Evolutionary conservation across 2,329 filamentous ascomycete species (phyloP), one percentile per base, ranked within the genome.

Genomic region (Orbilia ellipsospora): DNA sequence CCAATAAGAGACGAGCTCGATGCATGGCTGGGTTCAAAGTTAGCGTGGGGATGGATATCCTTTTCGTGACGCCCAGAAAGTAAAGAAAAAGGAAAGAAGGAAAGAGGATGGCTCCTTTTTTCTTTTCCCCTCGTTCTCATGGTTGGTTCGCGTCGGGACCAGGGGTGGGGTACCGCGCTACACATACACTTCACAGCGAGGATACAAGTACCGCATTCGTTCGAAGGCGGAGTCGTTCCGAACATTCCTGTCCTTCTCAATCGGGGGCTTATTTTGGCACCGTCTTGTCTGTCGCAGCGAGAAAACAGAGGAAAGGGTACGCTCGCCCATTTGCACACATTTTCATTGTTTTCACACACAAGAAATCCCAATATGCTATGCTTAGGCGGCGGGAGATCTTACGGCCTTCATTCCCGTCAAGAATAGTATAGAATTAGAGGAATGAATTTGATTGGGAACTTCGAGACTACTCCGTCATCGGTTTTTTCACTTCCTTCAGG

Each of bases 231-330:
- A 75, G 72, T 61, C 60, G 72, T 69, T 75, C 72, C 72, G 72
- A 75, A 75, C 72, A 75, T 75, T 75, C 72, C 63, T 74, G 63
- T 68, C 70, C 72, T 75, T 75, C 72, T 75, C 44, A 31, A 50
- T 67, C 59, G 70, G 61, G 28, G 52, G 67, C 31, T 61, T 72
- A 72, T 72, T 48, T 70, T 63, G 67, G 57, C 63, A 64, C 67
- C 12, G 10, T 52, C 48, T 48, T 40, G 52, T 70, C 48, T 18
- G 48, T 48, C 44, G 44, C 44, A 10, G 44, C 44, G 8, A 18
- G 4, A 2, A 13, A 36, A 6, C 31, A 36, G 31, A 36, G 31
- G 31, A 10, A 36, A 36, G 5, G 31, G 31, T 36, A 2, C 31
- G 8, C 10, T 7, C 10, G 10, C 31, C 5, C 10, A 36, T 6